Conservation (phyloP, 345 rosid genomes). For the Brassica rapa region DNA sequence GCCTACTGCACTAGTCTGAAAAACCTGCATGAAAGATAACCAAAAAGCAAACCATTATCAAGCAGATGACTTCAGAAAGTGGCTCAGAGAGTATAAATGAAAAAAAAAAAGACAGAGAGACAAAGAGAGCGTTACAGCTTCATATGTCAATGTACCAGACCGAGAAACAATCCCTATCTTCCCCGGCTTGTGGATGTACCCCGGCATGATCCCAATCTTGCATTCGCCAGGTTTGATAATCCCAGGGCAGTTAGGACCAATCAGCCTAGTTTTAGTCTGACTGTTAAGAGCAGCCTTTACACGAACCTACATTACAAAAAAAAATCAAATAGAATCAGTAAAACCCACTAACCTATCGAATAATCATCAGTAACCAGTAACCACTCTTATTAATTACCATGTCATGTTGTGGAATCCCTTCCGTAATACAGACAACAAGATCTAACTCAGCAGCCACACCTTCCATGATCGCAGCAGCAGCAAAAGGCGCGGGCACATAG, state of each 20-base stretch:
- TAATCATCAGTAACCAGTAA: not conserved
- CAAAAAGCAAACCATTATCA: not conserved
- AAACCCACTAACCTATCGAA: not conserved
- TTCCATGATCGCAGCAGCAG: slow-evolving; percentile 92
- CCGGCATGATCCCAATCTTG: slow-evolving; percentile 95
- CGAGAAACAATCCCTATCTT: slow-evolving; percentile 91
- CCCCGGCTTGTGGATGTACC: slow-evolving; percentile 91
- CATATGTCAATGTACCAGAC: slow-evolving; percentile 93
- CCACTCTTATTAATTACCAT: slow-evolving; percentile 50
- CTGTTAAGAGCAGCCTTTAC: slow-evolving; percentile 79
- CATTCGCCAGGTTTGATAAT: slow-evolving; percentile 94
- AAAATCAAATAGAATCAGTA: not conserved
- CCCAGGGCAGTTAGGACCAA: slow-evolving; percentile 95
- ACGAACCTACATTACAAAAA: slow-evolving; percentile 53
- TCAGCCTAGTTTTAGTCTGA: slow-evolving; percentile 76
- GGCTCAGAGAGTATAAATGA: not conserved
- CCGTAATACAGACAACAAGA: slow-evolving; percentile 84
- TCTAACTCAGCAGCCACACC: slow-evolving; percentile 81
- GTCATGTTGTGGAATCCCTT: slow-evolving; percentile 89
- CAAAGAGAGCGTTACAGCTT: slow-evolving; percentile 63
- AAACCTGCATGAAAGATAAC: slow-evolving; percentile 53
- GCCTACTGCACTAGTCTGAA: slow-evolving; percentile 89
- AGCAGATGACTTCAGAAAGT: not conserved
- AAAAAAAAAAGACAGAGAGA: not conserved
- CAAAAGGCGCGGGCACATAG: slow-evolving; percentile 88